These are phyloP conservation scores for Linum tenue DNA, from an alignment of 345 rosid species.

Conservation along the genomic window DNA sequence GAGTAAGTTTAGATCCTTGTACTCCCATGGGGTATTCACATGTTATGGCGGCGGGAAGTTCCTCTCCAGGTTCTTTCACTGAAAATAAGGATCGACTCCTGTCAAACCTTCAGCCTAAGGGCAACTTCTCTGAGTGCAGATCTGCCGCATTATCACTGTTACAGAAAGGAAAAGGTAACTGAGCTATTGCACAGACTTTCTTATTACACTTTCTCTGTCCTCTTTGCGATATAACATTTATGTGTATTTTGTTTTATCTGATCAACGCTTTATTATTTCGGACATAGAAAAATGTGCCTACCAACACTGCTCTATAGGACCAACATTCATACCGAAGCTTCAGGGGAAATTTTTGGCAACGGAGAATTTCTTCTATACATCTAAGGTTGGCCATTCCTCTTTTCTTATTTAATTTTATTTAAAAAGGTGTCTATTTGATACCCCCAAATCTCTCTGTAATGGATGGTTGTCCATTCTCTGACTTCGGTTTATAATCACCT, in stretches of 20 bases:
- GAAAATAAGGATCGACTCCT: conserved; percentile 23
- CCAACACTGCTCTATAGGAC: conserved; percentile 57
- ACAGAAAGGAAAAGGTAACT: conserved; percentile 68
- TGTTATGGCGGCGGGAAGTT: conserved; percentile 21
- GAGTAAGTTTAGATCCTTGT: conserved; percentile 58
- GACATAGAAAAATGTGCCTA: conserved; percentile 60
- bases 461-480: neutral
- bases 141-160: conserved; percentile 52
- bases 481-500: neutral
- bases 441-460: neutral
- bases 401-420: neutral
- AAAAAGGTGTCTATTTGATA: neutral
- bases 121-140: conserved; percentile 88
- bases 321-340: conserved; percentile 70
- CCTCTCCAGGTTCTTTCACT: conserved; percentile 32
- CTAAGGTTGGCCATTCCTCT: conserved; percentile 40
- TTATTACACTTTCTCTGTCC: neutral
- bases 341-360: conserved; percentile 78
- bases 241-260: conserved; percentile 3
- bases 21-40: conserved; percentile 61
- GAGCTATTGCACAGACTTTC: conserved; percentile 1
- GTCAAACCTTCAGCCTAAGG: conserved; percentile 43
- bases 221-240: neutral
- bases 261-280: conserved; percentile 3
- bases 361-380: conserved; percentile 77